Evolutionary conservation across 306 rosid species (phyloP).

Genomic region (Cucurbita ficifolia): DNA sequence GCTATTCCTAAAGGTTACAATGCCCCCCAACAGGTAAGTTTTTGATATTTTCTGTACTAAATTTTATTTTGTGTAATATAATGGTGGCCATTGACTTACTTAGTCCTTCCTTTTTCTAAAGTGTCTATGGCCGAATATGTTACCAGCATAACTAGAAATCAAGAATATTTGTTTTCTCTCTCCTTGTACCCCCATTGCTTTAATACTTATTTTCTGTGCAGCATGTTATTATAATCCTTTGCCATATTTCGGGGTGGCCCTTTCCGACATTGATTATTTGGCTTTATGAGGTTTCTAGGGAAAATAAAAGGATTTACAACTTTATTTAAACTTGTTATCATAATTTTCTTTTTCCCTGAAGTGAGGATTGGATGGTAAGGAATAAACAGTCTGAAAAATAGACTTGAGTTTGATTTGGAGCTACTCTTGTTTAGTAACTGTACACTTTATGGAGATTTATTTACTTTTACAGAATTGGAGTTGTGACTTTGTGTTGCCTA

Average conservation of each 20-base stretch:
- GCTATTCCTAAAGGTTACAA: slow-evolving; percentile 59
- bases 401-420: background rate
- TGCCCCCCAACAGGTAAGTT: slow-evolving; percentile 82
- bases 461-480: background rate
- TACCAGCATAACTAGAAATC: background rate
- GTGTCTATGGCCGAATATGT: background rate
- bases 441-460: background rate
- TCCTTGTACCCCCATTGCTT: background rate
- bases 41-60: background rate
- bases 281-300: background rate
- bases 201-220: background rate
- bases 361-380: background rate
- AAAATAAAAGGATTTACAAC: background rate
- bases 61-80: background rate
- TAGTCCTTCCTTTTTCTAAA: background rate
- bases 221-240: background rate
- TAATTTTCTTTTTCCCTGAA: background rate
- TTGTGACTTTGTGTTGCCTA: background rate
- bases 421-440: background rate
- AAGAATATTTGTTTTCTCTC: background rate
- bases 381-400: background rate
- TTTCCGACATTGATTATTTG: background rate
- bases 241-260: background rate
- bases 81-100: background rate
- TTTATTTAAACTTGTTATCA: background rate